Base-by-base conservation (phyloP, 495 filamentous ascomycete species). In the Penicillium waksmanii region DNA sequence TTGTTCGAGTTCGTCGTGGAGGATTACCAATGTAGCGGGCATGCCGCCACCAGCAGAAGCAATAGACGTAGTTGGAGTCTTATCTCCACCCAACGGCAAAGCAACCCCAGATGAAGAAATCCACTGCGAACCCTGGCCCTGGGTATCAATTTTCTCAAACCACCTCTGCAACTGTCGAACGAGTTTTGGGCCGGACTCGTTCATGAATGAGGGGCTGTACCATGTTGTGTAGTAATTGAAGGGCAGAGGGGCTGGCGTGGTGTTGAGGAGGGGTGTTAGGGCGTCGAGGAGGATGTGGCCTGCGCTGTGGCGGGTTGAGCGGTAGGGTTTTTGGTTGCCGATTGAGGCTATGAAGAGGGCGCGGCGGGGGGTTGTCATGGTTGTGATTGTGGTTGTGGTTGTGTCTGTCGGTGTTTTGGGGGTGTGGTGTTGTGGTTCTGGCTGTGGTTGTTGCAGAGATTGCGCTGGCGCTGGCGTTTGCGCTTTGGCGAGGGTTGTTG, bases 1-100 rank as follows among this genome's bases (percentile, higher is more conserved):
- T 46, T 80, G 79, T 67, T 96, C 92, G 9, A 96, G 73, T 66
- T 96, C 92, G 66, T 96, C 92, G 73, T 96, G 91, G 27, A 96
- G 75, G 2, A 96, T 73, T 3, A 96, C 84, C 15, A 96, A 74
- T 0, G 77, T 77, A 23, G 79, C 59, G 0, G 67, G 62, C 49
- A 12, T 51, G 15, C 27, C 27, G 4, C 3, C 49, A 3, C 57
- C 42, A 31, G 25, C 18, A 18, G 35, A 9, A 42, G 46, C n/a
- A n/a, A n/a, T 17, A 23, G 35, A 15, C 0, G 46, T 7, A n/a
- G 53, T 11, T 0, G 27, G n/a, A n/a, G n/a, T n/a, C n/a, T n/a
- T 23, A 31, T 31, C 8, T 33, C 42, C 40, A 43, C 40, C 17
- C 17, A 44, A 44, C 3, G 56, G 48, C 17, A 50, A 33, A 2